phyloP scores from a whole-genome alignment of 169 alveolate genomes.

The Eimeria maxima region DNA sequence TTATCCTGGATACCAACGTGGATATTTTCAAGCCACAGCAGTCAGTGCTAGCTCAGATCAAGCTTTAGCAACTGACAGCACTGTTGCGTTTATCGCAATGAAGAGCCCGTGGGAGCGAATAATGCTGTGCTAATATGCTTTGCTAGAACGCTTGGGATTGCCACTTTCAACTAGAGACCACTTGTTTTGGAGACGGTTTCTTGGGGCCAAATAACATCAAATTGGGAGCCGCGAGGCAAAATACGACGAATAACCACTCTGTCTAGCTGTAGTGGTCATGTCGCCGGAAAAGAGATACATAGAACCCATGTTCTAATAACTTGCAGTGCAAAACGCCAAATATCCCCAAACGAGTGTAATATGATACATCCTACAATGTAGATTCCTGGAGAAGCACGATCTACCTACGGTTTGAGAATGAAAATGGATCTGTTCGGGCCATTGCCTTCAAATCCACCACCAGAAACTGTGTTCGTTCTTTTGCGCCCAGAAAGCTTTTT shows the following conservation, averaged over 20 bases:
- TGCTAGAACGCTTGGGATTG: neutral
- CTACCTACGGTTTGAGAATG: no score
- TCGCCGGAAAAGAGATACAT: neutral
- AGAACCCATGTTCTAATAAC: neutral
- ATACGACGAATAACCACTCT: neutral
- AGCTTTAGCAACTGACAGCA: neutral
- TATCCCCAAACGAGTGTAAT: neutral
- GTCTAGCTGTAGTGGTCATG: neutral
- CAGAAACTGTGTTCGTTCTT: neutral
- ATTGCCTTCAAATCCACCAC: neutral
- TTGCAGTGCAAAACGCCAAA: neutral
- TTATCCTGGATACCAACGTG: neutral
- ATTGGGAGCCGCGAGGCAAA: neutral
- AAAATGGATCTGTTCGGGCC: neutral
- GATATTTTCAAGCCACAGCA: neutral
- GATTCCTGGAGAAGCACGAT: neutral
- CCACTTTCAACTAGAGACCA: neutral
- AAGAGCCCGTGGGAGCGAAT: neutral
- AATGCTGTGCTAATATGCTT: neutral
- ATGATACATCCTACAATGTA: neutral
- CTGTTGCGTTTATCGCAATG: neutral
- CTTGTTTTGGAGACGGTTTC: neutral
- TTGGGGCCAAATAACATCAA: neutral
- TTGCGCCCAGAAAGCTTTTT: slow-evolving; percentile 85
- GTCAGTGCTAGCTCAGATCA: neutral